phyloP scores from a whole-genome alignment of 2,329 filamentous ascomycete genomes.

The Aspergillus felis region DNA sequence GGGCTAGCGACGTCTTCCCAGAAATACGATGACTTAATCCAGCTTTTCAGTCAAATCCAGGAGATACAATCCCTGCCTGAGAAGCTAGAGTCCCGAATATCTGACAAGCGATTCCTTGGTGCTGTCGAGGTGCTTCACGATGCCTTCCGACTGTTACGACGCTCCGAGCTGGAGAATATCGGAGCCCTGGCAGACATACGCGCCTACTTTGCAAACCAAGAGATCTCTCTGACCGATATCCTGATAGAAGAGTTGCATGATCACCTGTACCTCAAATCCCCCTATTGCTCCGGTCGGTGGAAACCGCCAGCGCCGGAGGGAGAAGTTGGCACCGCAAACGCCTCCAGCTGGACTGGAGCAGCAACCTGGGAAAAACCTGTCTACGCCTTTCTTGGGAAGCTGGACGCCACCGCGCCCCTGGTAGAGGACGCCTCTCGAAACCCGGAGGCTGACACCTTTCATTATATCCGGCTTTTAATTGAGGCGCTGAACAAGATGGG shows the following conservation, averaged over 20 bases:
- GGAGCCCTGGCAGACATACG: slow-evolving; percentile 82
- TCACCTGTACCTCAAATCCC: slow-evolving; percentile 94
- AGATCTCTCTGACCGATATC: slow-evolving; percentile 87
- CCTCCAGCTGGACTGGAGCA: slow-evolving; percentile 25
- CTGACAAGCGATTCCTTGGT: slow-evolving; percentile 89
- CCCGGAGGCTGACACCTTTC: slow-evolving; percentile 91
- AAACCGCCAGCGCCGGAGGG: slow-evolving; percentile 59
- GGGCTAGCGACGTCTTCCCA: slow-evolving; percentile 84
- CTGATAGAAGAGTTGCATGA: slow-evolving; percentile 96
- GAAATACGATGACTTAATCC: slow-evolving; percentile 84
- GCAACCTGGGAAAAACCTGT: slow-evolving; percentile 52
- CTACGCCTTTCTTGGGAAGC: slow-evolving; percentile 54
- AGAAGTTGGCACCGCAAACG: slow-evolving; percentile 22
- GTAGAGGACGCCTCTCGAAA: slow-evolving; percentile 89
- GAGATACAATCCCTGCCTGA: slow-evolving; percentile 86
- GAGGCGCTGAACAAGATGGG: slow-evolving; percentile 89
- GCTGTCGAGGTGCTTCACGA: slow-evolving; percentile 90
- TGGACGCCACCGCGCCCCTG: slow-evolving; percentile 55
- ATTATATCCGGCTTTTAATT: slow-evolving; percentile 81
- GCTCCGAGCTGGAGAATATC: slow-evolving; percentile 86
- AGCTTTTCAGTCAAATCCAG: slow-evolving; percentile 78
- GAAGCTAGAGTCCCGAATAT: slow-evolving; percentile 88
- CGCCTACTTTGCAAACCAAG: slow-evolving; percentile 87
- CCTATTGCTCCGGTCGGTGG: slow-evolving; percentile 96
- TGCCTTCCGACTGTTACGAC: slow-evolving; percentile 76